A percentile compares a stretch with the other conserved stretches of the same genome.
Conservation (phyloP, 257 asterid species). For the Craterostigma plantagineum region DNA sequence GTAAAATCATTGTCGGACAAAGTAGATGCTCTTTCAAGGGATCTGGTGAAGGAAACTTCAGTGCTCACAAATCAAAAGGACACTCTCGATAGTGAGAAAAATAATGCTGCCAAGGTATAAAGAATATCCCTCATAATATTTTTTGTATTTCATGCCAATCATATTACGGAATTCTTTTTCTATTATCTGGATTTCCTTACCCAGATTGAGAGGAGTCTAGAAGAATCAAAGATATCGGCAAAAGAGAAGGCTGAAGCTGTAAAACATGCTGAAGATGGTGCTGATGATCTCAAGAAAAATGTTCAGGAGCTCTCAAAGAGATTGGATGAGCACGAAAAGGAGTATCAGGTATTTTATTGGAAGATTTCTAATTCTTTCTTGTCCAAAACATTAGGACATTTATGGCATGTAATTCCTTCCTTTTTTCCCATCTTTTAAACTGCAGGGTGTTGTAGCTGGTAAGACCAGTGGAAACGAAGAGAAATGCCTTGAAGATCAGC, state of each 20-base stretch:
- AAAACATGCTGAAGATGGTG: slow-evolving; percentile 68
- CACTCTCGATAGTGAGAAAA: slow-evolving; percentile 49
- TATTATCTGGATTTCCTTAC: too few relatives aligned
- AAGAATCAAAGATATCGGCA: slow-evolving; percentile 64
- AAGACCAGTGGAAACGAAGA: slow-evolving; percentile 92
- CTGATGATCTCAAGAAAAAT: slow-evolving; percentile 50
- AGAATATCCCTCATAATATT: slow-evolving; percentile 2
- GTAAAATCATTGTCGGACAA: slow-evolving; percentile 56
- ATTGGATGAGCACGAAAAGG: slow-evolving; percentile 80
- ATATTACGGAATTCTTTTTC: too few relatives aligned
- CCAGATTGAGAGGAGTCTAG: slow-evolving; percentile 54
- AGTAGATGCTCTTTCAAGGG: slow-evolving; percentile 63
- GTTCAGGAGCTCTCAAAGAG: slow-evolving; percentile 56
- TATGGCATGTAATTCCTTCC: too few relatives aligned
- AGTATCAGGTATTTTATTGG: slow-evolving; percentile 47
- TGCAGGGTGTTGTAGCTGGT: slow-evolving; percentile 91
- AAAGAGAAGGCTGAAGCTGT: slow-evolving; percentile 58
- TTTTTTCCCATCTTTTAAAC: neutral
- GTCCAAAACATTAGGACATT: neutral
- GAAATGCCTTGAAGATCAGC: slow-evolving; percentile 96
- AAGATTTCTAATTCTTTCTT: neutral
- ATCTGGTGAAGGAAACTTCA: slow-evolving; percentile 67
- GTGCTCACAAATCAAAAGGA: slow-evolving; percentile 59
- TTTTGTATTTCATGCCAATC: neutral
- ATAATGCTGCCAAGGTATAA: slow-evolving; percentile 48